Evolutionary conservation across 2,329 filamentous ascomycete species (phyloP).

Genomic region (Penicillium polonicum): DNA sequence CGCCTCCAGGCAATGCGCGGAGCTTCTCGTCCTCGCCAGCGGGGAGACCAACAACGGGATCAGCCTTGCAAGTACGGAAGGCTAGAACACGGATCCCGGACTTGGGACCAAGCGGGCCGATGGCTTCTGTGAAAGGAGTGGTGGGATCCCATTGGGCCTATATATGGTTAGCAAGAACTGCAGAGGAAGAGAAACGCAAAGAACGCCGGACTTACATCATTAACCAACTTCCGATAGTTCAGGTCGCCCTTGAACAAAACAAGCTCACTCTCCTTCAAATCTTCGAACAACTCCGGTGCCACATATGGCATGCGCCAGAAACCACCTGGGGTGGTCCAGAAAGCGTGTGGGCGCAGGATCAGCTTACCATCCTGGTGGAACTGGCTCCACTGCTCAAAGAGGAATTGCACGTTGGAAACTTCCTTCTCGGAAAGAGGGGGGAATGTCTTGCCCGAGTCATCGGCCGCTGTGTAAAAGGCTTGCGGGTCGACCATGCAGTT

Average conservation of each 20-base stretch:
- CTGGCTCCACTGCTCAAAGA: conserved; percentile 78
- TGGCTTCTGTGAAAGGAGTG: conserved; percentile 78
- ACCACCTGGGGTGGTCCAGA: conserved; percentile 86
- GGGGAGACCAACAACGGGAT: conserved; percentile 87
- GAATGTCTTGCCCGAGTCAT: conserved; percentile 59
- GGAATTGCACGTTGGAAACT: conserved; percentile 64
- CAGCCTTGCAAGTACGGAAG: conserved; percentile 91
- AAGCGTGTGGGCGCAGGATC: conserved; percentile 76
- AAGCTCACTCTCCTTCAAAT: conserved; percentile 78
- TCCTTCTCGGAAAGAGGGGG: conserved; percentile 67
- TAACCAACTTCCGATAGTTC: conserved; percentile 91
- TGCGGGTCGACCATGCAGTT: conserved; percentile 75
- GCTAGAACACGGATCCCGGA: conserved; percentile 84
- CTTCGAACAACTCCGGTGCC: conserved; percentile 67
- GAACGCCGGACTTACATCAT: conserved; percentile 65
- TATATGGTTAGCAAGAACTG: conserved; percentile 7
- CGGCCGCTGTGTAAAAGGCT: conserved; percentile 75
- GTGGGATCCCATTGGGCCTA: conserved; percentile 80
- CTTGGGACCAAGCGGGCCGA: conserved; percentile 78
- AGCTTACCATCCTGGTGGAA: conserved; percentile 83
- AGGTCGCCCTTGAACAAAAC: conserved; percentile 97
- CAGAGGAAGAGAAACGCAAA: neutral
- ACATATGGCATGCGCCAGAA: conserved; percentile 81
- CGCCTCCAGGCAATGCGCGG: conserved; percentile 65
- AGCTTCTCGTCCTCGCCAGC: conserved; percentile 80